Conservation (phyloP, 306 rosid species). For the Begonia loranthoides region DNA sequence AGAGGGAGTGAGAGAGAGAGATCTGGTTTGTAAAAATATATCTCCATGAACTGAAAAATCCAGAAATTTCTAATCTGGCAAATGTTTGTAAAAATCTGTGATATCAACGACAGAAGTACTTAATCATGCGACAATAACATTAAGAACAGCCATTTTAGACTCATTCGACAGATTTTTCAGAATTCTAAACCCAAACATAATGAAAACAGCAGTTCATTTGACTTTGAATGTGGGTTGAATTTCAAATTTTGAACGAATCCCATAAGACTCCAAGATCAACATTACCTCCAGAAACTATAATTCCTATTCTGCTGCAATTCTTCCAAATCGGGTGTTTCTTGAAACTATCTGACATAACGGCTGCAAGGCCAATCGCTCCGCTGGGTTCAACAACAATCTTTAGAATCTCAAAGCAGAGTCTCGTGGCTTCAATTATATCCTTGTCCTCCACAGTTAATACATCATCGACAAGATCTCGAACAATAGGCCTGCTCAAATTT, state of each 20-base stretch:
- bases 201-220: too few relatives aligned
- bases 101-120: too few relatives aligned
- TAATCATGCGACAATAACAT: too few relatives aligned
- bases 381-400: slow-evolving; percentile 84
- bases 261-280: slow-evolving; percentile 58
- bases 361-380: slow-evolving; percentile 95
- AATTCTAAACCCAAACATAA: too few relatives aligned
- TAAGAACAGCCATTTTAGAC: too few relatives aligned
- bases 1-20: too few relatives aligned
- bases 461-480: slow-evolving; percentile 76
- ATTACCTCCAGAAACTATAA: slow-evolving; percentile 81
- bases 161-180: too few relatives aligned
- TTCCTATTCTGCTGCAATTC: slow-evolving; percentile 57
- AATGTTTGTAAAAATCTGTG: too few relatives aligned
- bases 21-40: too few relatives aligned
- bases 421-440: slow-evolving; percentile 74
- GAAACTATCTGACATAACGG: slow-evolving; percentile 64
- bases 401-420: slow-evolving; percentile 59
- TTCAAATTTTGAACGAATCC: slow-evolving; percentile 46
- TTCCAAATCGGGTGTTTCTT: slow-evolving; percentile 56
- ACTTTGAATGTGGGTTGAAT: neutral
- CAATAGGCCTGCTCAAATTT: slow-evolving; percentile 52
- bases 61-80: too few relatives aligned
- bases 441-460: slow-evolving; percentile 57
- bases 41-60: too few relatives aligned